A percentile compares a stretch with the other conserved stretches of the same genome.
Evolutionary conservation across 164 flowering plant species (phyloP).

Genomic region (Warburgia ugandensis): DNA sequence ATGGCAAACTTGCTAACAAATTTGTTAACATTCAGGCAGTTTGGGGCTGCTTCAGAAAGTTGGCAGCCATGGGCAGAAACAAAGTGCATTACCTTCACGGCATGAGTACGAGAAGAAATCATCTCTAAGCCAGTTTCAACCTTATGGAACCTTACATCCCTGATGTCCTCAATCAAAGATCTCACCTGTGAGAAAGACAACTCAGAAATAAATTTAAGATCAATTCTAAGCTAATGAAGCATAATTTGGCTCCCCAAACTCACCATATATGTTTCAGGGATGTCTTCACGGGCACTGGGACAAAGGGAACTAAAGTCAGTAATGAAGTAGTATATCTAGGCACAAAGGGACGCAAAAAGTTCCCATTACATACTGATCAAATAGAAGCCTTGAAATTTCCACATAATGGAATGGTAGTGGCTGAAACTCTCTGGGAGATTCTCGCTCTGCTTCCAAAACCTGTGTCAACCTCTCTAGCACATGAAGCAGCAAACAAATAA

Average conservation of each 20-base stretch:
- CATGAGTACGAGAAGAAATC: conserved; percentile 65
- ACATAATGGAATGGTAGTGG: conserved; percentile 85
- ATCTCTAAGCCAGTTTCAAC: conserved; percentile 68
- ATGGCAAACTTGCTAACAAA: too few relatives aligned
- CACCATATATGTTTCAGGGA: conserved; percentile 86
- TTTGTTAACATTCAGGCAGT: too few relatives aligned
- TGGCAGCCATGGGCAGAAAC: background rate
- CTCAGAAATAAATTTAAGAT: background rate
- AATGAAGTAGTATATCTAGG: conserved; percentile 1
- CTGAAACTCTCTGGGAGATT: conserved; percentile 67
- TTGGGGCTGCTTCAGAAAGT: too few relatives aligned
- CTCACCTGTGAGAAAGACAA: conserved; percentile 45
- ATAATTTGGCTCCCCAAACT: too few relatives aligned
- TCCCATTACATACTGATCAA: conserved; percentile 58
- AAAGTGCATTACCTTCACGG: conserved; percentile 54
- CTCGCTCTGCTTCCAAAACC: conserved; percentile 75
- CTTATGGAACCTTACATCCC: conserved; percentile 86
- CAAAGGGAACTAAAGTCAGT: conserved; percentile 9
- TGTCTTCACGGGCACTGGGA: conserved; percentile 77
- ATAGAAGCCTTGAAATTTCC: conserved; percentile 81
- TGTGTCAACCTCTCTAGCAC: conserved; percentile 57
- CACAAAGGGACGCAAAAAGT: background rate
- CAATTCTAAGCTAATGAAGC: too few relatives aligned
- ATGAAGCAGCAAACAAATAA: conserved; percentile 8
- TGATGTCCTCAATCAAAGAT: conserved; percentile 75